Evolutionary conservation across 768 basidiomycete genomes (phyloP).

Genomic region (Boletellus emodensis): DNA sequence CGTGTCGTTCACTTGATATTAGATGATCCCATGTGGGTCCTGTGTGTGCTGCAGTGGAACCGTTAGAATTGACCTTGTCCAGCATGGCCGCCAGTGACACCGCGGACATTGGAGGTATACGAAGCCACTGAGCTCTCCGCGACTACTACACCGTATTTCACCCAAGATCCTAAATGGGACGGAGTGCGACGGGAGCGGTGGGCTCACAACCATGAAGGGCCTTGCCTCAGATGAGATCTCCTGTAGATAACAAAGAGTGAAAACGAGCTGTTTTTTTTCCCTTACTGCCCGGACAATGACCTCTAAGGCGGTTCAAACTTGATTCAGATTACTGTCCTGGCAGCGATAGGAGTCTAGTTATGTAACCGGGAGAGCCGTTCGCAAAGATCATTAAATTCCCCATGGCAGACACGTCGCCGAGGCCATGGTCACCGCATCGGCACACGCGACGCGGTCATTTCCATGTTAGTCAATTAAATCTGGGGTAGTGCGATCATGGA

Average conservation of each 20-base stretch:
- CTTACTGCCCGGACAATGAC: slow-evolving; percentile 8
- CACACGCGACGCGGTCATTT: slow-evolving; percentile 10
- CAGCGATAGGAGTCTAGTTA: slow-evolving; percentile 6
- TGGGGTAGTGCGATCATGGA: background rate
- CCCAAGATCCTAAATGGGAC: background rate
- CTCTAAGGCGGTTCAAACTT: slow-evolving; percentile 9
- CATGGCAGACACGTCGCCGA: background rate
- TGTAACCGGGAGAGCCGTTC: slow-evolving; percentile 11
- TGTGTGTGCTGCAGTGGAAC: background rate
- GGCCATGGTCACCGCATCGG: slow-evolving; percentile 26
- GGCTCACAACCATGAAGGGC: background rate
- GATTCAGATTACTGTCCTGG: too few relatives aligned
- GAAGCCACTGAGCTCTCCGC: background rate
- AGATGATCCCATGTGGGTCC: too few relatives aligned
- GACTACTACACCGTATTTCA: background rate
- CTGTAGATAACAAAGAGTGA: background rate
- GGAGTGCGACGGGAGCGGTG: slow-evolving; percentile 23
- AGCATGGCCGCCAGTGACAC: background rate
- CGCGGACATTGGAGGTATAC: slow-evolving; percentile 6
- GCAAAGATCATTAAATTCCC: slow-evolving; percentile 3
- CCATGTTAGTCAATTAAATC: background rate
- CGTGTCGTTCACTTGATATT: background rate
- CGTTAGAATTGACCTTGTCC: background rate
- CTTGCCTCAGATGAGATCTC: slow-evolving; percentile 19
- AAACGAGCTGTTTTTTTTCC: background rate